A percentile compares a stretch with the other conserved stretches of the same genome.
Evolutionary conservation across 2,329 filamentous ascomycete genomes (phyloP).

Genomic region (Seiridium unicorne): DNA sequence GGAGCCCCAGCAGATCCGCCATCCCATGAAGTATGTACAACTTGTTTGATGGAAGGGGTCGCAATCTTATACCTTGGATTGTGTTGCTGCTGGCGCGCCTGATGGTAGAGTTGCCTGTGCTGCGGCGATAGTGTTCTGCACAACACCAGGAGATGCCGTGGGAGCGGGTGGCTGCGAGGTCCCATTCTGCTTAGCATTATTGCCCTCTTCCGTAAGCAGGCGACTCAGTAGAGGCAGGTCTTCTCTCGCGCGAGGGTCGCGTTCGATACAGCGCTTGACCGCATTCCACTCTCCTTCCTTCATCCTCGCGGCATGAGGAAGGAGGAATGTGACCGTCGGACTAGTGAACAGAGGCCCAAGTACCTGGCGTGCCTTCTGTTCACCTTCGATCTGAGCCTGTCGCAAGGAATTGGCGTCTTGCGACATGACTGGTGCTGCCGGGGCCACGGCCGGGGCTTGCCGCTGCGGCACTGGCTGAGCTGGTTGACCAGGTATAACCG

Average conservation of each 20-base stretch:
- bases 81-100: conserved; percentile 15
- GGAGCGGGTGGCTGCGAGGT: conserved; percentile 8
- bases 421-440: conserved; percentile 18
- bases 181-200: conserved; percentile 24
- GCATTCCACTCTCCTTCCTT: conserved; percentile 72
- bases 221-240: conserved; percentile 58
- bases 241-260: conserved; percentile 62
- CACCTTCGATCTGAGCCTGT: conserved; percentile 47
- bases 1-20: too few relatives aligned
- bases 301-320: conserved; percentile 68
- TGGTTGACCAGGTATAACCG: conserved; percentile 28
- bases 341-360: conserved; percentile 61
- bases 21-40: too few relatives aligned
- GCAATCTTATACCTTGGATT: conserved; percentile 15
- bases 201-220: conserved; percentile 51
- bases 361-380: conserved; percentile 59
- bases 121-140: conserved; percentile 28
- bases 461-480: conserved; percentile 16
- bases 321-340: conserved; percentile 66
- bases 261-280: conserved; percentile 65
- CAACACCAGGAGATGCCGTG: conserved; percentile 24
- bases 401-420: conserved; percentile 33
- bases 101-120: conserved; percentile 19
- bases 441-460: conserved; percentile 16
- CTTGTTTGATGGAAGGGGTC: too few relatives aligned